These are phyloP conservation scores for Backusella sp. DNA, from an alignment of 192 early-diverging fungal species.

Conservation along the genomic window DNA sequence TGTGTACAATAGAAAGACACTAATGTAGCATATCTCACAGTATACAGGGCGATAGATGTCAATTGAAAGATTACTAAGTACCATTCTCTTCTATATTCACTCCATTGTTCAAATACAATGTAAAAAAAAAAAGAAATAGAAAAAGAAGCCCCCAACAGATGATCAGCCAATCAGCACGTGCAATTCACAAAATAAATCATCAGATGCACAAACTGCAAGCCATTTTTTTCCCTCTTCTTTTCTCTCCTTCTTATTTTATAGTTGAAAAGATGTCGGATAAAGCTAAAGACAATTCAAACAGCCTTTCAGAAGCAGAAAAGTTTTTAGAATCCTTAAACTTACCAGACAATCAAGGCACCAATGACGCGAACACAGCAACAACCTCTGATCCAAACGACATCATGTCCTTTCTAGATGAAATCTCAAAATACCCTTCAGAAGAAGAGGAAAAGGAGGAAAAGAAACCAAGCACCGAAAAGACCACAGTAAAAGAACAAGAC, in stretches of 20 bases:
- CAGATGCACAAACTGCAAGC: background rate
- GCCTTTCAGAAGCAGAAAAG: constrained; percentile 37
- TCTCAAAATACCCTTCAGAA: constrained; percentile 21
- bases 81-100: background rate
- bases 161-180: constrained; percentile 1
- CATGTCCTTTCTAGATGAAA: constrained; percentile 38
- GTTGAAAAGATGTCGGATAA: background rate
- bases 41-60: no score
- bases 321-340: constrained; percentile 38
- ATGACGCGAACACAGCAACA: background rate
- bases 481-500: background rate
- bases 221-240: background rate
- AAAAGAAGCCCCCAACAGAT: background rate
- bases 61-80: no score
- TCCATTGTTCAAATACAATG: background rate
- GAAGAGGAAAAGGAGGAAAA: constrained; percentile 4
- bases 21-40: no score
- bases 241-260: background rate
- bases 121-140: background rate
- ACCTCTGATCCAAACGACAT: constrained; percentile 32
- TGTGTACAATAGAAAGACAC: no score
- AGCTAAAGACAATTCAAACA: constrained; percentile 5
- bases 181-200: background rate
- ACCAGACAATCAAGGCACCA: constrained; percentile 6
- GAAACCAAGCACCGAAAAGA: background rate